phyloP scores from a whole-genome alignment of 768 basidiomycete species.

The Termitomyces sp. region DNA sequence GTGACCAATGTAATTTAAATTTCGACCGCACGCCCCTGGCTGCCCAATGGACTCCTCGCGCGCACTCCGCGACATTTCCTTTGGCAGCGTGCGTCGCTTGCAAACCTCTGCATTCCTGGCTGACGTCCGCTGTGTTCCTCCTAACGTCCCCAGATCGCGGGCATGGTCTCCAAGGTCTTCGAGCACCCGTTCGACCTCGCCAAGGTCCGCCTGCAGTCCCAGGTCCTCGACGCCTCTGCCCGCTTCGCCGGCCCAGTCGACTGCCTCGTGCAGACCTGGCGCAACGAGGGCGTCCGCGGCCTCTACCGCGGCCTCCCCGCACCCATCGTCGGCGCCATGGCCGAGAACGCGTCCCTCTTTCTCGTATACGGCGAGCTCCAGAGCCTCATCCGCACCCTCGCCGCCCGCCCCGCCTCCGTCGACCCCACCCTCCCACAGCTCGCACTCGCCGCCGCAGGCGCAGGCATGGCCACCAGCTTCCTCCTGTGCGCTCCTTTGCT shows the following conservation, averaged over 20 bases:
- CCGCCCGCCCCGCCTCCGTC: conserved; percentile 35
- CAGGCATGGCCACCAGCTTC: conserved; percentile 83
- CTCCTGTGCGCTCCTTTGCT: conserved; percentile 53
- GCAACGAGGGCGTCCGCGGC: conserved; percentile 75
- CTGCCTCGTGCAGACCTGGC: conserved; percentile 78
- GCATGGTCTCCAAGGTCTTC: conserved; percentile 76
- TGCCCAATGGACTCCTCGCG: no score
- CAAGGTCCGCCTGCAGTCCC: conserved; percentile 90
- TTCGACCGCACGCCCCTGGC: no score
- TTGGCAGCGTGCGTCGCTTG: conserved; percentile 15
- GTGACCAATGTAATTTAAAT: no score
- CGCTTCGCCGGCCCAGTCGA: conserved; percentile 85
- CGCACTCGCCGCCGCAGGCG: conserved; percentile 77
- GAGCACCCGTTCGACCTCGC: conserved; percentile 96
- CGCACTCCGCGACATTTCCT: conserved; percentile 17
- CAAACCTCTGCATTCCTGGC: no score
- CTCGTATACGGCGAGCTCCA: conserved; percentile 78
- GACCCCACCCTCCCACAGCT: conserved; percentile 50
- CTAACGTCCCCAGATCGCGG: conserved; percentile 61
- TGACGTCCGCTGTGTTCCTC: no score
- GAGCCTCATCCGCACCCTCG: conserved; percentile 40
- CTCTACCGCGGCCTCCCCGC: conserved; percentile 89
- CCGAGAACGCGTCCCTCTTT: conserved; percentile 87
- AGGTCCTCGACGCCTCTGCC: conserved; percentile 49
- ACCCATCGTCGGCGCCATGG: conserved; percentile 88